Evolutionary conservation across 2,329 filamentous ascomycete genomes (phyloP).

Genomic region (Aphanoascus verrucosus): DNA sequence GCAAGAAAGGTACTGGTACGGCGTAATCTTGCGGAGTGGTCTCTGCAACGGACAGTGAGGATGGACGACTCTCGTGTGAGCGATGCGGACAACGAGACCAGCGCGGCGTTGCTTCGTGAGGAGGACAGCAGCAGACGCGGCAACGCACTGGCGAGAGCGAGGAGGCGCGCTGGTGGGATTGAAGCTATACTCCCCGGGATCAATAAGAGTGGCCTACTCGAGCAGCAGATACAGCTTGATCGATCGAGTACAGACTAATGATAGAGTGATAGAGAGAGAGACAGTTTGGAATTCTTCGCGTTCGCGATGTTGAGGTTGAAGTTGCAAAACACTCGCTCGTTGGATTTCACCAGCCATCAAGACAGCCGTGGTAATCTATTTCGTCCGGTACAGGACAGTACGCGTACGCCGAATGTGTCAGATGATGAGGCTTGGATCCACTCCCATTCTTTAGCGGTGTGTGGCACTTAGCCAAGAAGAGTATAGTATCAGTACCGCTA

Average conservation of each 20-base stretch:
- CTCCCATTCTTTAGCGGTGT: not conserved
- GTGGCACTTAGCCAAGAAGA: not conserved
- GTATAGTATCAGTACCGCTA: slow-evolving; percentile 1
- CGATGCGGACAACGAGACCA: not conserved
- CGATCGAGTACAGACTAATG: too few species aligned
- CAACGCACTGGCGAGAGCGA: not conserved
- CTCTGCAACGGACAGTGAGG: not conserved
- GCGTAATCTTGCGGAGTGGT: not conserved
- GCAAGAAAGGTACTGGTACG: not conserved
- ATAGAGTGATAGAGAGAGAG: too few species aligned
- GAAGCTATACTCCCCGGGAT: too few species aligned
- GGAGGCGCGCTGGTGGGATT: too few species aligned
- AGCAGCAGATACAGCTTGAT: too few species aligned
- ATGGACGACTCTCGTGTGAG: not conserved
- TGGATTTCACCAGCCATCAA: slow-evolving; percentile 1
- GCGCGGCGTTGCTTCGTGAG: not conserved
- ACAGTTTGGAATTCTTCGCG: too few species aligned
- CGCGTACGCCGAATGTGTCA: slow-evolving; percentile 3
- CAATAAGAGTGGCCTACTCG: too few species aligned
- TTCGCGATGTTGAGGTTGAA: too few species aligned
- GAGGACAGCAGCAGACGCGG: not conserved
- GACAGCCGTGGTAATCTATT: not conserved
- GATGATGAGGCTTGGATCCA: slow-evolving; percentile 1
- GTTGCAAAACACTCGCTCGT: too few species aligned
- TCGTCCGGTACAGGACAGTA: not conserved